Evolutionary conservation across 495 filamentous ascomycete species (phyloP).

Genomic region (Xylaria flabelliformis): DNA sequence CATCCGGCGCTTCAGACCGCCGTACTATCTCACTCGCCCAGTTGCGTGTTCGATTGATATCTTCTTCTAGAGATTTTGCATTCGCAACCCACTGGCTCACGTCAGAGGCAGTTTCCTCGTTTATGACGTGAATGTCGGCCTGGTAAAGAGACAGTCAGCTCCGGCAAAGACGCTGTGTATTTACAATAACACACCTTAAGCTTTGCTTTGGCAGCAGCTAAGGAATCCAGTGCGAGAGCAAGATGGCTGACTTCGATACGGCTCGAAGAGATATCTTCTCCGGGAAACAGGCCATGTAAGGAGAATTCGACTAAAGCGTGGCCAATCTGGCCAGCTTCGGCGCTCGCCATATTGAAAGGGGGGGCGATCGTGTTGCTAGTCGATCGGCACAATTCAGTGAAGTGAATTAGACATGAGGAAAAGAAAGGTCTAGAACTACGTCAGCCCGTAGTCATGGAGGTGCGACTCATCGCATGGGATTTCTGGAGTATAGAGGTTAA

Average conservation of each 20-base stretch:
- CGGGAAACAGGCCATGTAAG: constrained; percentile 73
- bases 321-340: constrained; percentile 53
- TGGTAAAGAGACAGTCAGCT: constrained; percentile 39
- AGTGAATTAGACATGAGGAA: not conserved
- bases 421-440: not conserved
- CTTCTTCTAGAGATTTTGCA: constrained; percentile 80
- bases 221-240: constrained; percentile 65
- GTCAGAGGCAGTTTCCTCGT: constrained; percentile 74
- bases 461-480: not conserved
- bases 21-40: constrained; percentile 78
- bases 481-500: not conserved
- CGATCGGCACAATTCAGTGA: not conserved
- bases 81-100: constrained; percentile 84
- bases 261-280: constrained; percentile 72
- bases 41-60: constrained; percentile 74
- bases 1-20: constrained; percentile 68
- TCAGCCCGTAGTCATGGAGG: not conserved
- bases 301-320: constrained; percentile 76
- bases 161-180: not conserved
- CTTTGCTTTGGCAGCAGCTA: constrained; percentile 68
- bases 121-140: constrained; percentile 74
- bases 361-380: not conserved
- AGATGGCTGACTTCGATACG: constrained; percentile 64
- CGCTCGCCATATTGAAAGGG: constrained; percentile 33
- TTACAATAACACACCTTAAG: constrained; percentile 62